A percentile compares a stretch with the other conserved stretches of the same genome.
Conservation (phyloP, 305 asterid genomes). For the Ajuga reptans region DNA sequence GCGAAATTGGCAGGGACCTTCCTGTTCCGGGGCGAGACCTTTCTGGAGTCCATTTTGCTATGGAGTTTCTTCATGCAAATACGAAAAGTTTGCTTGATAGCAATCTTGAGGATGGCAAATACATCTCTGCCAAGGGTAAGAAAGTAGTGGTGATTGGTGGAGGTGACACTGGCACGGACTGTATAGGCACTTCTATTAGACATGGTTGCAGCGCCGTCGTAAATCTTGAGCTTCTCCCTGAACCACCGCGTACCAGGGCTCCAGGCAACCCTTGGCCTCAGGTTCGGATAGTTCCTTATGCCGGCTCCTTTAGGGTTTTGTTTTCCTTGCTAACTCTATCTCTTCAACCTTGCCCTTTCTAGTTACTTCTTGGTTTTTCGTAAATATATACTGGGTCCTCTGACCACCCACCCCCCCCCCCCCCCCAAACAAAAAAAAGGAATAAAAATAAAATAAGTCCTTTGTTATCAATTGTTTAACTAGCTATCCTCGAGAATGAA, state of each 20-base stretch:
- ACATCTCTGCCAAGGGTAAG: constrained; percentile 93
- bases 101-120: constrained; percentile 74
- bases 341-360: background rate
- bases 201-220: constrained; percentile 77
- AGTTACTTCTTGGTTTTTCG: background rate
- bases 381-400: background rate
- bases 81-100: constrained; percentile 93
- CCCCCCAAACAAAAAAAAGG: no score
- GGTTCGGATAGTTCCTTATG: constrained; percentile 39
- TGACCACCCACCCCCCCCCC: background rate
- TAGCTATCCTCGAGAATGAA: background rate
- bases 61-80: constrained; percentile 97
- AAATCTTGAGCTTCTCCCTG: constrained; percentile 88
- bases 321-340: background rate
- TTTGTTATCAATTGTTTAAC: background rate
- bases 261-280: constrained; percentile 99
- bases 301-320: background rate
- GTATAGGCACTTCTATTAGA: constrained; percentile 93
- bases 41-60: constrained; percentile 92
- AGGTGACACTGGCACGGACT: constrained; percentile 97
- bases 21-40: constrained; percentile 95
- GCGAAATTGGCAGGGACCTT: constrained; percentile 63
- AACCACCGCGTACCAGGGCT: constrained; percentile 88
- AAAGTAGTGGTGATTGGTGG: constrained; percentile 98
- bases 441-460: background rate